Conservation (phyloP, 306 rosid genomes). For the Pachyrhizus erosus region DNA sequence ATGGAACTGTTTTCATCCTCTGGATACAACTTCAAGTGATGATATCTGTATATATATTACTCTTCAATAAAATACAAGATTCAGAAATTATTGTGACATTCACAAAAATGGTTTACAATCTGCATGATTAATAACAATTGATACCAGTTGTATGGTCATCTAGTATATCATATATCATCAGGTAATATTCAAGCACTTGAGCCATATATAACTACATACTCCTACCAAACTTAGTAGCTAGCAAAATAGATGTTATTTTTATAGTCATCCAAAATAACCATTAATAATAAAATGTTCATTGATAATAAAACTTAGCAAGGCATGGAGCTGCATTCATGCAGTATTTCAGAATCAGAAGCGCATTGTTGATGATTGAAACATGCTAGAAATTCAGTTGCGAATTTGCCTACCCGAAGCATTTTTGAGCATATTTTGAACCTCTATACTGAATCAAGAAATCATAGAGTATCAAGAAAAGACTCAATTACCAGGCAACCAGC, state of each 20-base stretch:
- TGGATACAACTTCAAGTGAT: conserved; percentile 84
- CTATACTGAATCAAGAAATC: conserved; percentile 27
- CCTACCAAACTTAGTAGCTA: background rate
- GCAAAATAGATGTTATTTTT: conserved; percentile 1
- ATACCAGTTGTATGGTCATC: conserved; percentile 1
- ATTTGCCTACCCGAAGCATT: conserved; percentile 15
- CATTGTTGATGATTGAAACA: conserved; percentile 22
- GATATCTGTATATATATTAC: conserved; percentile 68
- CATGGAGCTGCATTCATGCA: conserved; percentile 5
- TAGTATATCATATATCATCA: conserved; percentile 5
- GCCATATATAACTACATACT: background rate
- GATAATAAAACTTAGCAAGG: conserved; percentile 33
- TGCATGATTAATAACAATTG: conserved; percentile 10
- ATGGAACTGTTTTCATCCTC: conserved; percentile 79
- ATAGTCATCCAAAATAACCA: conserved; percentile 20
- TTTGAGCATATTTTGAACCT: conserved; percentile 21
- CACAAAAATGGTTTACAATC: conserved; percentile 28
- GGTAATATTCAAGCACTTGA: conserved; percentile 26
- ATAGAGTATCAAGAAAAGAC: conserved; percentile 31
- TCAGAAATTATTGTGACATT: conserved; percentile 41
- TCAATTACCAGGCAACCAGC: conserved; percentile 5
- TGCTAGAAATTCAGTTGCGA: background rate
- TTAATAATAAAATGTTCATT: conserved; percentile 8
- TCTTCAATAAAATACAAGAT: conserved; percentile 54
- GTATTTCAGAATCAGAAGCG: conserved; percentile 30